phyloP scores from a whole-genome alignment of 192 early-diverging fungal genomes.

The Entomortierella beljakovae region DNA sequence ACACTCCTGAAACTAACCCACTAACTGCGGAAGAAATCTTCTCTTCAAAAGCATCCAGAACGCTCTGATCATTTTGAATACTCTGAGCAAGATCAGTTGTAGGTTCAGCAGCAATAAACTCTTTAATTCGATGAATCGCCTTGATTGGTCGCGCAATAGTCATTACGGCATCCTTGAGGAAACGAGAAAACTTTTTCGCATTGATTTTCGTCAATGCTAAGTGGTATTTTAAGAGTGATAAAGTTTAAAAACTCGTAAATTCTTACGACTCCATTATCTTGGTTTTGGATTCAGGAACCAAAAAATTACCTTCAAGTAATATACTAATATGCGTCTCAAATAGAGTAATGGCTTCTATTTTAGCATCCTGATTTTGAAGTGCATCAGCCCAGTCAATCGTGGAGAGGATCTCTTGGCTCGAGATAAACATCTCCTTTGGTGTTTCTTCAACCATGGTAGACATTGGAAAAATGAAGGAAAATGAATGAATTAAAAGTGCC shows the following conservation, averaged over 20 bases:
- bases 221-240: no score
- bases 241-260: no score
- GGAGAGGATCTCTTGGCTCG: conserved; percentile 42
- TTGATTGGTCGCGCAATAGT: conserved; percentile 33
- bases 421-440: conserved; percentile 21
- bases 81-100: conserved; percentile 4
- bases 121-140: conserved; percentile 26
- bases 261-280: no score
- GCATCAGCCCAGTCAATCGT: conserved; percentile 45
- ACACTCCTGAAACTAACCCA: conserved; percentile 11
- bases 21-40: conserved; percentile 15
- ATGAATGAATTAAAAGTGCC: not conserved
- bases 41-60: conserved; percentile 28
- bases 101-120: conserved; percentile 27
- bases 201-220: conserved; percentile 29
- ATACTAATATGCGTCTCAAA: conserved; percentile 28
- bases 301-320: conserved; percentile 17
- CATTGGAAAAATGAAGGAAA: not conserved
- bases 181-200: conserved; percentile 41
- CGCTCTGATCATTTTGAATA: conserved; percentile 5
- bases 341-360: conserved; percentile 22
- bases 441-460: conserved; percentile 8
- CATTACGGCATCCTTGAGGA: conserved; percentile 31
- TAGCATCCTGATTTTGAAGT: conserved; percentile 8
- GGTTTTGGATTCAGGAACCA: not conserved